A percentile compares a stretch with the other conserved stretches of the same genome.
phyloP scores from a whole-genome alignment of 2,329 filamentous ascomycete genomes.

The Colletotrichum plurivorum region DNA sequence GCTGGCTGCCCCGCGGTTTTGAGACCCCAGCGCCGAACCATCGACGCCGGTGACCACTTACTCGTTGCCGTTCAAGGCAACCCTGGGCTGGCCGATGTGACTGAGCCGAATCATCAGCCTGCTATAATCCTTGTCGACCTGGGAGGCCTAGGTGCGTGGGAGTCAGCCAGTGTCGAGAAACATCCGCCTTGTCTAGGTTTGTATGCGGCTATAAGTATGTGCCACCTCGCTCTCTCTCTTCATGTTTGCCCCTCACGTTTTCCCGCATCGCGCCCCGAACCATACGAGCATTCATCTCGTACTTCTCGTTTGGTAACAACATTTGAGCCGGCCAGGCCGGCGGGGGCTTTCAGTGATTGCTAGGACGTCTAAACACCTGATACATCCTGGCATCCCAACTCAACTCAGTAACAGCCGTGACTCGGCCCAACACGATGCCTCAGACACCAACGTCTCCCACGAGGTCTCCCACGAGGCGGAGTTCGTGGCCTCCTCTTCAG shows the following conservation, averaged over 20 bases:
- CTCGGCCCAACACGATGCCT: conserved; percentile 47
- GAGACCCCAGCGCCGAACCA: conserved; percentile 41
- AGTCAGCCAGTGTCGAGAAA: conserved; percentile 13
- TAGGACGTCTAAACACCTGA: conserved; percentile 22
- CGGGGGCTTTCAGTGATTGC: conserved; percentile 28
- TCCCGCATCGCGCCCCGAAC: conserved; percentile 1
- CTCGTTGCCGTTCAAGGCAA: conserved; percentile 45
- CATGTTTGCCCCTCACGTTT: conserved; percentile 1
- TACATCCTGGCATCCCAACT: background rate
- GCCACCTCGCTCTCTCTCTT: conserved; percentile 6
- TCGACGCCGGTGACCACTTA: conserved; percentile 45
- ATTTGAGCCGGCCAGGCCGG: conserved; percentile 42
- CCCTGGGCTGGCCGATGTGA: conserved; percentile 38
- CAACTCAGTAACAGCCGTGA: background rate
- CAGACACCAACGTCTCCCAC: conserved; percentile 49
- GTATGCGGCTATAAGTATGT: conserved; percentile 31
- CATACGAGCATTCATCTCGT: conserved; percentile 4
- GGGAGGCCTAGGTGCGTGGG: conserved; percentile 24
- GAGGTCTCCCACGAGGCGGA: conserved; percentile 55
- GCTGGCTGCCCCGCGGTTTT: conserved; percentile 38
- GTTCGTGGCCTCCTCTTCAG: conserved; percentile 68
- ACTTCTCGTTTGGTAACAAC: conserved; percentile 32
- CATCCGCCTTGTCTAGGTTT: conserved; percentile 26
- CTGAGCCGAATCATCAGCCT: conserved; percentile 33
- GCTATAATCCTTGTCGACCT: conserved; percentile 24